Evolutionary conservation across 2,329 filamentous ascomycete genomes (phyloP).

Genomic region (Botryotinia globosa): DNA sequence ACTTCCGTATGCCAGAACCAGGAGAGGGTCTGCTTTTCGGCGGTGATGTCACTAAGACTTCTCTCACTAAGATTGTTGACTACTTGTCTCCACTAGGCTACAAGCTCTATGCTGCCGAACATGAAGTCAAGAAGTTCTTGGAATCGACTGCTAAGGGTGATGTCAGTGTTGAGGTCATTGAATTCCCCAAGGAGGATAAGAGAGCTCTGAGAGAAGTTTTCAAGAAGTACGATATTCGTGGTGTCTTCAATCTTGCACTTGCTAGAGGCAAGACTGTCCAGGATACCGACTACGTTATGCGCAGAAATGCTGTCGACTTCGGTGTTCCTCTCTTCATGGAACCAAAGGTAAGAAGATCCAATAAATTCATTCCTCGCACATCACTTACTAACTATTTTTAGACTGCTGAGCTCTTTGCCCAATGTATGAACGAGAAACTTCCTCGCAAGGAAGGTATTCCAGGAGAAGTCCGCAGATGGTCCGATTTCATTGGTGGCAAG

Average conservation of each 20-base stretch:
- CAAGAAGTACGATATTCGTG: conserved; percentile 92
- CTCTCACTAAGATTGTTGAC: conserved; percentile 77
- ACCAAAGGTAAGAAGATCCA: conserved; percentile 65
- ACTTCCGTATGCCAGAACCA: conserved; percentile 93
- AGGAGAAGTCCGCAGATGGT: conserved; percentile 88
- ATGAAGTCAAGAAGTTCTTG: conserved; percentile 78
- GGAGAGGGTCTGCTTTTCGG: conserved; percentile 95
- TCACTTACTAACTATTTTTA: conserved; percentile 41
- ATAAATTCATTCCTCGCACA: not conserved
- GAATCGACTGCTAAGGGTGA: conserved; percentile 67
- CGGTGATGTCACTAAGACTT: conserved; percentile 69
- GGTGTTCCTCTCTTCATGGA: conserved; percentile 98
- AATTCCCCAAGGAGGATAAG: conserved; percentile 97
- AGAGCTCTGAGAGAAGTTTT: conserved; percentile 91
- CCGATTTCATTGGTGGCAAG: conserved; percentile 88
- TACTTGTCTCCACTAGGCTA: conserved; percentile 87
- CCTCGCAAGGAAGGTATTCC: conserved; percentile 86
- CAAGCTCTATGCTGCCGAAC: conserved; percentile 85
- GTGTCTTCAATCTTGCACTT: conserved; percentile 91
- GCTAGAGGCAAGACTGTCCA: conserved; percentile 76
- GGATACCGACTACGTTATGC: conserved; percentile 98
- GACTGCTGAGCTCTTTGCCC: conserved; percentile 94
- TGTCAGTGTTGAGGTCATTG: conserved; percentile 80
- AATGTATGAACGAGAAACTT: conserved; percentile 96
- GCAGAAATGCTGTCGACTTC: conserved; percentile 96